Evolutionary conservation across 192 early-diverging fungal genomes (phyloP), one percentile per base, ranked within the genome.

Genomic region (Spizellomyces punctatus): DNA sequence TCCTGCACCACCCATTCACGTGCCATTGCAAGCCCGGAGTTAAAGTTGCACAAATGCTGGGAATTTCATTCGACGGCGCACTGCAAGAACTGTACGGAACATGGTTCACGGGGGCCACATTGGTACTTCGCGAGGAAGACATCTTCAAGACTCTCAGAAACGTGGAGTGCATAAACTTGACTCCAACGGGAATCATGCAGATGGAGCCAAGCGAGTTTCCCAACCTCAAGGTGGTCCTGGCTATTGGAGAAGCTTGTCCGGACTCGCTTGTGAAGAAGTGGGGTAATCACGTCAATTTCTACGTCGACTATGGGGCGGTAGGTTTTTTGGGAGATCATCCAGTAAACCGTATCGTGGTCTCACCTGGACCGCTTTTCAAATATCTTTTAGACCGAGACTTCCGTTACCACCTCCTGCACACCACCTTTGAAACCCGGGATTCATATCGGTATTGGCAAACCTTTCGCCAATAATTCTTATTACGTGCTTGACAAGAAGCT

Each of bases 401-500:
- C 71, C 17, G 50, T 69, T 5, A 60, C 68, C 5, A 47, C 62
- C 6, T 64, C 48, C n/a, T 72, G 47, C 62, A 58, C 60, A 21
- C 10, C n/a, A 64, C 67, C 16, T 6, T 22, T 48, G 46, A 46
- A 65, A 19, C 10, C 48, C 10, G 48, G 4, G 48, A 71, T 50
- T 17, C 69, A 19, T 14, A 22, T 78, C 12, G 59, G 41, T 16
- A 70, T 81, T 66, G 81, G 81, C 21, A 59, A 63, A 48, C 79
- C 76, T 8, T 58, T 79, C 16, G 43, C 50, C 9, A 73, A 73
- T 50, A 63, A 46, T 14, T 17, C 45, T 36, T 44, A 41, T 19
- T 79, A 75, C 66, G 64, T 82, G n/a, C 66, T 82, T 46, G 79
- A 82, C 54, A 41, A 52, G 14, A 7, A 75, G 27, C 58, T 61